Evolutionary conservation across 2,329 filamentous ascomycete genomes (phyloP), one percentile per base, ranked within the genome.

Genomic region (Apiospora saccharicola): DNA sequence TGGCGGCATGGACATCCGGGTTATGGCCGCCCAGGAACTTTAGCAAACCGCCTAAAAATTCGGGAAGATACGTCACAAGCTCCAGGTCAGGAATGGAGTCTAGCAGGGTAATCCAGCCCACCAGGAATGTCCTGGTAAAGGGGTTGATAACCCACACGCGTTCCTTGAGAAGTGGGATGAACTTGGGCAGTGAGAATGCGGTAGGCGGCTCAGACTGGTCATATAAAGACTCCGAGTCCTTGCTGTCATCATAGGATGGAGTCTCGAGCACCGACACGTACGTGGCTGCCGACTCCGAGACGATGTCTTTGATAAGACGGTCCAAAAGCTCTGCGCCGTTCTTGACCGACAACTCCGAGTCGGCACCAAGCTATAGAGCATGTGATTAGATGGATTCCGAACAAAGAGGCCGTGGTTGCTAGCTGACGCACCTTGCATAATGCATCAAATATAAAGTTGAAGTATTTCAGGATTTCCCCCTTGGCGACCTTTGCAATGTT

Each of bases 401-500:
- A 76, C n/a, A 75, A 74, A 53, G 72, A 47, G 57, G 43, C 37
- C 14, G 43, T 10, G 4, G 24, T 26, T 68, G 10, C 5, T 43
- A 30, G 12, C 70, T 70, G 44, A 76, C 84, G 74, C 85, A 97
- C 95, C 89, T 98, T 98, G 86, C 95, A 98, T 71, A 99, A 86
- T 30, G 96, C 95, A 85, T 99, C 96, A 80, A 99, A 99, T 75
- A 99, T 96, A 79, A 97, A 93, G 83, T 99, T 99, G 84, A 99
- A 99, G 86, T 98, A 99, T 53, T 97, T 90, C 75, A 99, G 84
- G 26, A 99, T 96, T 83, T 99, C 96, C 49, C 97, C 96, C 84
- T 99, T 99, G 73, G 96, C 96, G 68, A 99, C 96, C 85, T 99
- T 99, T 80, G 96, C 95, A 80, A 99, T 99, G 83, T 99, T 99